These are phyloP conservation scores for Phellopilus nigrolimitatus DNA, from an alignment of 1,284 basidiomycete species.

Conservation along the genomic window DNA sequence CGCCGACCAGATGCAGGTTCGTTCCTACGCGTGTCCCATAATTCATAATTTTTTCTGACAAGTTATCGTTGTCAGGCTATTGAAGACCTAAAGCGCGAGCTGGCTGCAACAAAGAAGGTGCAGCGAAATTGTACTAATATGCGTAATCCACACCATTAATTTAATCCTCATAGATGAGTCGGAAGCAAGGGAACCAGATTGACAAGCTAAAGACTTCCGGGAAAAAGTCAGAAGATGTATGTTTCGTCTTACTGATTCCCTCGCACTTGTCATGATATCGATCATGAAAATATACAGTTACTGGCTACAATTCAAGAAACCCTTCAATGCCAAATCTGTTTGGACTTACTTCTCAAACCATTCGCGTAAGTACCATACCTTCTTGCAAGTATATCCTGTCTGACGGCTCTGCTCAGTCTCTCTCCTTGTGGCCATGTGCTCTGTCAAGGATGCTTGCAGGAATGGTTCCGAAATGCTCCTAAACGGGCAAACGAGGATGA, in stretches of 20 bases:
- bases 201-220: conserved; percentile 42
- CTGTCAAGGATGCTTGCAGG: conserved; percentile 62
- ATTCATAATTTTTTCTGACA: background rate
- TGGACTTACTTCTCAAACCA: conserved; percentile 59
- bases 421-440: conserved; percentile 70
- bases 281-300: conserved; percentile 34
- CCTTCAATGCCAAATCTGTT: conserved; percentile 69
- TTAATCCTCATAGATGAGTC: conserved; percentile 38
- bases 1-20: conserved; percentile 2
- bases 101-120: conserved; percentile 33
- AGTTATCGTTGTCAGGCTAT: background rate
- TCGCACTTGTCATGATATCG: no score
- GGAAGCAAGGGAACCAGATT: conserved; percentile 45
- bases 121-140: conserved; percentile 10
- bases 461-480: conserved; percentile 70
- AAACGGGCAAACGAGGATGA: conserved; percentile 47
- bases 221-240: conserved; percentile 53
- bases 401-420: conserved; percentile 38
- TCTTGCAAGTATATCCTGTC: conserved; percentile 8
- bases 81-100: conserved; percentile 34
- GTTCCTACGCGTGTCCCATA: background rate
- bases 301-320: conserved; percentile 50
- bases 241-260: conserved; percentile 22
- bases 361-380: conserved; percentile 47
- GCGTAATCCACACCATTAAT: background rate